Percentiles rank a stretch among this genome's conserved stretches.
phyloP scores from a whole-genome alignment of 2,329 filamentous ascomycete genomes.

The Apiospora malaysiana region DNA sequence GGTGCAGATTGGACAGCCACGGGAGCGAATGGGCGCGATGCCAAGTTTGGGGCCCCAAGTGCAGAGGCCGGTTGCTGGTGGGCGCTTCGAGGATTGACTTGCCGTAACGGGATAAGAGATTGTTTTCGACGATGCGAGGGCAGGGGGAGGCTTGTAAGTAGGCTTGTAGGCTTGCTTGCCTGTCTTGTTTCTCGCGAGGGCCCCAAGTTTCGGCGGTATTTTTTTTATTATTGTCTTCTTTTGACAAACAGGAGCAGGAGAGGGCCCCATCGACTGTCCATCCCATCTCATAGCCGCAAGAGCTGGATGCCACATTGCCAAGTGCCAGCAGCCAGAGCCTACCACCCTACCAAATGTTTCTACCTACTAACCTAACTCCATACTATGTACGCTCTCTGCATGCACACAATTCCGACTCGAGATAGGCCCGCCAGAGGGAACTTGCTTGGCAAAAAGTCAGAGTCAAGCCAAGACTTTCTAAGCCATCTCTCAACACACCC shows the following conservation, averaged over 20 bases:
- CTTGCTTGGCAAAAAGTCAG: conserved; percentile 15
- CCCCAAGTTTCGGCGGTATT: conserved; percentile 17
- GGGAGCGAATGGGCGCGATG: conserved; percentile 18
- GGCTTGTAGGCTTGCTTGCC: background rate
- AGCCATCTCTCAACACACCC: conserved; percentile 4
- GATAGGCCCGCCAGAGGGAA: conserved; percentile 2
- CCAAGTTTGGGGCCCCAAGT: conserved; percentile 18
- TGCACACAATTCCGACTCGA: background rate
- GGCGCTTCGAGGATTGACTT: conserved; percentile 14
- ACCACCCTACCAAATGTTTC: background rate
- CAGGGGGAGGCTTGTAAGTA: background rate
- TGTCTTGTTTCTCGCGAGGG: conserved; percentile 1
- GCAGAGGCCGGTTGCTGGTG: background rate
- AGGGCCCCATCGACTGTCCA: background rate
- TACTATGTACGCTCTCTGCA: too few species aligned
- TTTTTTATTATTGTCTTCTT: too few species aligned
- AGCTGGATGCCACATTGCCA: background rate
- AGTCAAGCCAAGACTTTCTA: conserved; percentile 9
- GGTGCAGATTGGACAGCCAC: background rate
- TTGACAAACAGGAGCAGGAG: background rate
- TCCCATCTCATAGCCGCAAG: background rate
- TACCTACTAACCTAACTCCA: too few species aligned
- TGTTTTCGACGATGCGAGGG: conserved; percentile 6
- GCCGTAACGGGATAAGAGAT: conserved; percentile 16
- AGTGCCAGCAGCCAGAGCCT: background rate